Percentiles rank a stretch among this genome's conserved stretches.
phyloP scores from a whole-genome alignment of 148 eudicot genomes.

The Rhododendron vialii region DNA sequence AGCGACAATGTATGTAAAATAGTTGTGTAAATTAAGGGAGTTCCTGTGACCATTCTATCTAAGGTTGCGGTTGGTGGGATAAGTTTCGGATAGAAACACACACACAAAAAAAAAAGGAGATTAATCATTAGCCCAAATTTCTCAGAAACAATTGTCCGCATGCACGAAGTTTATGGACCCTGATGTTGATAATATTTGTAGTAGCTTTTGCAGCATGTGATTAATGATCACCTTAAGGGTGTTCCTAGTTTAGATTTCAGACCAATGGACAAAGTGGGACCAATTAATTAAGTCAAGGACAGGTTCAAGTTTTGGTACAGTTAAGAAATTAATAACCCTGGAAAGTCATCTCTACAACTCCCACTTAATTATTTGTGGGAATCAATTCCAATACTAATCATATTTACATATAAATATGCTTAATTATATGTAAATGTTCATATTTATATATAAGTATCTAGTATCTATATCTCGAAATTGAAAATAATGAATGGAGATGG shows the following conservation, averaged over 20 bases:
- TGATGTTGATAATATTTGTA: slow-evolving; percentile 8
- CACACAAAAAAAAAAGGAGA: neutral
- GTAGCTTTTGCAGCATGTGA: neutral
- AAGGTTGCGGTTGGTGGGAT: neutral
- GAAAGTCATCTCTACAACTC: neutral
- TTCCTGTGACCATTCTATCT: no score
- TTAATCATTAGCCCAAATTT: neutral
- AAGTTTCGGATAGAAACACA: neutral
- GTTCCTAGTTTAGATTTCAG: neutral
- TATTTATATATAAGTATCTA: neutral
- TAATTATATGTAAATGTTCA: neutral
- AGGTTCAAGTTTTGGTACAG: neutral
- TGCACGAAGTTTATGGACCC: slow-evolving; percentile 15
- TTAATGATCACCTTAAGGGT: neutral
- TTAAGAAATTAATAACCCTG: neutral
- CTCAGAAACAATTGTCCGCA: slow-evolving; percentile 5
- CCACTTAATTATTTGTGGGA: neutral
- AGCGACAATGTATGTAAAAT: neutral
- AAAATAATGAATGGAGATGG: neutral
- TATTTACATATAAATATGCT: neutral
- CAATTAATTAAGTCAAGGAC: neutral
- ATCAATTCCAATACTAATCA: neutral
- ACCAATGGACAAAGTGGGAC: slow-evolving; percentile 21
- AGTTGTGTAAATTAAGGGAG: neutral
- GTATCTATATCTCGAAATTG: neutral